A percentile compares a stretch with the other conserved stretches of the same genome.
Conservation (phyloP, 2,329 filamentous ascomycete species). For the Parastagonospora nodorum region DNA sequence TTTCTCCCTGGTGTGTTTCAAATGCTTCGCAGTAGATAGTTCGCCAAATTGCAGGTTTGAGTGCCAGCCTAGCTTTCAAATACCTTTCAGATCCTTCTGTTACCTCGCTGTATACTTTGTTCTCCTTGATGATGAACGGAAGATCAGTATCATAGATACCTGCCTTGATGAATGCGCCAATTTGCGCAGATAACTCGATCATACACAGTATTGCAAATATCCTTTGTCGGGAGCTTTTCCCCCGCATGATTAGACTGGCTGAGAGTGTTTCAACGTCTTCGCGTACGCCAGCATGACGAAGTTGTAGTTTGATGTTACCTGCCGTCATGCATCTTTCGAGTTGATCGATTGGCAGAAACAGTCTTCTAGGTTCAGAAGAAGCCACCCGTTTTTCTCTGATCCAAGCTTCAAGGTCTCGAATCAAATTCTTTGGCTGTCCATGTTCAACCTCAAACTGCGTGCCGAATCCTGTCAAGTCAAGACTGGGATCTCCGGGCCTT, state of each 20-base stretch:
- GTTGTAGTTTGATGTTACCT: neutral
- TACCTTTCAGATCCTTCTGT: neutral
- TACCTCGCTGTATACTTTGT: neutral
- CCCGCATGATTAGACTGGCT: neutral
- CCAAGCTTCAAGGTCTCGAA: neutral
- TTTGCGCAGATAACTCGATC: neutral
- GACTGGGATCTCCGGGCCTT: neutral
- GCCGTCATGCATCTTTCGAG: neutral
- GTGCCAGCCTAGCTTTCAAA: neutral
- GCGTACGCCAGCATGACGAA: neutral
- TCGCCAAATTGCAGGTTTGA: neutral
- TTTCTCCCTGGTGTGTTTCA: neutral
- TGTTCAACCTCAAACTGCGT: neutral
- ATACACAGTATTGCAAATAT: slow-evolving; percentile 7
- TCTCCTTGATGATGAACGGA: slow-evolving; percentile 1
- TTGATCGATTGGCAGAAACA: neutral
- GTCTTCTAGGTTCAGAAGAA: neutral
- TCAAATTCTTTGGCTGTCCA: neutral
- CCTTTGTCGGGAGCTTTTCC: neutral
- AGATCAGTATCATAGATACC: slow-evolving; percentile 3
- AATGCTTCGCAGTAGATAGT: neutral
- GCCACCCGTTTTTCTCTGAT: neutral
- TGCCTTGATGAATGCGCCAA: neutral
- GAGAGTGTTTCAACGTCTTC: neutral
- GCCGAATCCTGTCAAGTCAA: neutral